Base-by-base conservation (phyloP, 352 stramenopile genomes). In the Pythium insidiosum region DNA sequence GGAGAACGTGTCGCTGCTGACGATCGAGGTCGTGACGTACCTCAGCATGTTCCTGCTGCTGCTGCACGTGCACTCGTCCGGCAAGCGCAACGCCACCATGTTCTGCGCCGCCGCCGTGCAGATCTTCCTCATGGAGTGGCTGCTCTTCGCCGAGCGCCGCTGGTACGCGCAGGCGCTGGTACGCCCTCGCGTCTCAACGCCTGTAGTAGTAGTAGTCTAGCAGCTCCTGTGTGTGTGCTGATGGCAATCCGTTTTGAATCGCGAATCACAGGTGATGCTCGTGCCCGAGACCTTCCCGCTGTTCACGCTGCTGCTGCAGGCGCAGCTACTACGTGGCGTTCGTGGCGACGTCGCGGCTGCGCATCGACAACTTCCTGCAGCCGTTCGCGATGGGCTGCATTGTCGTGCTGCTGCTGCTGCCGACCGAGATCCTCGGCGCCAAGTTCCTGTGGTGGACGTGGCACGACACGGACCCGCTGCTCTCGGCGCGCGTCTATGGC, bases 381-480 rank as follows among this genome's bases (percentile, higher is more conserved):
- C 71, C 78, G 10, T 74, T 87, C 29, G 69, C 71, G 10, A 85
- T 89, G 63, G 73, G 67, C 0, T 47, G 58, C 13, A 45, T 89
- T 6, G 61, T 77, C 38, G 43, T 87, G 18, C 50, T 78, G 38
- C 50, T 89, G 21, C 49, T 56, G 6, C 73, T 90, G 30, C 80
- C 80, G 7, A 79, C 88, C 25, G 76, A 92, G 60, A 57, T 92
- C 38, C 37, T 89, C 25, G 80, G 80, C 37, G 47, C 72, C 46
- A 89, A 89, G 45, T 86, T 92, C 38, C 58, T 92, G 21, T 88
- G 74, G 73, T 92, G 80, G 80, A 92, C 80, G 39, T 88, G 70
- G 63, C 80, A 92, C 46, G 80, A 92, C 45, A 88, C 73, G 16
- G 76, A 92, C 21, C 76, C 76, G 21, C 56, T 85, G 31, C 53